These are phyloP conservation scores for Colletotrichum cordylinicola DNA, from an alignment of 2,329 filamentous ascomycete species.

Conservation along the genomic window DNA sequence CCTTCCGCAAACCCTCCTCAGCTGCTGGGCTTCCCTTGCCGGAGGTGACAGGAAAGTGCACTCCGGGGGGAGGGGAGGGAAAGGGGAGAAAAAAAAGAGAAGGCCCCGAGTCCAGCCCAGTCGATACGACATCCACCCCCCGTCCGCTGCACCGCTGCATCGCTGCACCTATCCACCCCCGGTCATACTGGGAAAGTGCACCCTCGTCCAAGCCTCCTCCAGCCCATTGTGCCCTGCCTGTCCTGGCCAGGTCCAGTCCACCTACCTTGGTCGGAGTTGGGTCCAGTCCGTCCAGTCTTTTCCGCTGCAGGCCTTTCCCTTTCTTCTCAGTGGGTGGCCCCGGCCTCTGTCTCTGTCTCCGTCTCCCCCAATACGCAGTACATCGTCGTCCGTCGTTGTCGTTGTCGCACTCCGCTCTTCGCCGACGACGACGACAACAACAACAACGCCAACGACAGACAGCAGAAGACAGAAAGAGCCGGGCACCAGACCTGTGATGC, in stretches of 20 bases:
- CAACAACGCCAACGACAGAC: background rate
- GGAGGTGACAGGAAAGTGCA: background rate
- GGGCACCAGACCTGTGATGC: background rate
- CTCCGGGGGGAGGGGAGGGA: background rate
- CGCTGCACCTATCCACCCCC: background rate
- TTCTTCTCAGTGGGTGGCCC: background rate
- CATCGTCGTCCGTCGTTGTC: background rate
- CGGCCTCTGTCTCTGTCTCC: background rate
- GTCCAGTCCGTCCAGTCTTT: background rate
- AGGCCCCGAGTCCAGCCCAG: background rate
- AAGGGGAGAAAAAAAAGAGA: background rate
- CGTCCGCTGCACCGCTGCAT: background rate
- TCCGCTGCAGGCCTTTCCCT: slow-evolving; percentile 7
- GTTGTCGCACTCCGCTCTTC: background rate
- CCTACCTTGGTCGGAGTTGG: background rate
- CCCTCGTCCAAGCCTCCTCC: background rate
- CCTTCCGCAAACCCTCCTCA: background rate
- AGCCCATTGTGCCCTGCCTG: background rate
- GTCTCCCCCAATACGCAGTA: background rate
- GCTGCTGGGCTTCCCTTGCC: background rate
- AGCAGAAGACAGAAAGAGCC: background rate
- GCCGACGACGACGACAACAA: background rate
- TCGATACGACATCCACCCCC: background rate
- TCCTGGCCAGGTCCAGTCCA: background rate
- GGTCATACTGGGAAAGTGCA: background rate